Evolutionary conservation across 2,329 filamentous ascomycete genomes (phyloP), one percentile per base, ranked within the genome.

Genomic region (Verticillium albo-atrum): DNA sequence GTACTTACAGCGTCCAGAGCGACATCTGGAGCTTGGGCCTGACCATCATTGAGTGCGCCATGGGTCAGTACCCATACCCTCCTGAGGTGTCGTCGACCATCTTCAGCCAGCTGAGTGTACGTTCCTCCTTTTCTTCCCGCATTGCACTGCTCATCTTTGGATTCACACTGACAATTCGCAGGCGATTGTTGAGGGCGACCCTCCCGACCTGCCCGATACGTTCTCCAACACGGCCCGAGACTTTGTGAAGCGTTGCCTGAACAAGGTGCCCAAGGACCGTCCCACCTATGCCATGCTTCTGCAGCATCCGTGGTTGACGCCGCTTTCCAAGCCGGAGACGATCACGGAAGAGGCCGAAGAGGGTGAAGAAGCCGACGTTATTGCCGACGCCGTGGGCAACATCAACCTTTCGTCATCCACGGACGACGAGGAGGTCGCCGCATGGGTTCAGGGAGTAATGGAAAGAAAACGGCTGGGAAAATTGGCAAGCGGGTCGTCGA

Each of bases 61-160:
- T 96, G 80, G 95, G 95, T 53, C 85, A 89, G 67, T 99, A 99
- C 73, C 95, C 95, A 1, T 99, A 99, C 69, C 94, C 95, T 4
- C 94, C 95, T 0, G 95, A 99, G 74, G 95, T 96, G 1, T 98
- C 96, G 65, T 95, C 94, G 72, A 98, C 97, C 70, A 99, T 99
- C 66, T 98, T 99, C 80, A 96, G 92, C 69, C 95, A 99, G 72
- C 81, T 99, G 34, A 96, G 90, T 68, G 95, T 98, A 82, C 87
- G 93, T 87, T 9, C 3, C n/a, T 3, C 20, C 17, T 58, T 23
- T 52, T 42, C 25, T 15, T 6, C 32, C 15, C 32, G 10, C 30
- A 55, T 57, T n/a, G 35, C 15, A 2, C 5, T 6, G 14, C 15
- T 30, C 52, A 14, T 56, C 23, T 26, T 47, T 9, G 15, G 58